Percentiles rank a stretch among this genome's conserved stretches.
phyloP scores from a whole-genome alignment of 345 rosid genomes.

The Eucalyptus camaldulensis region DNA sequence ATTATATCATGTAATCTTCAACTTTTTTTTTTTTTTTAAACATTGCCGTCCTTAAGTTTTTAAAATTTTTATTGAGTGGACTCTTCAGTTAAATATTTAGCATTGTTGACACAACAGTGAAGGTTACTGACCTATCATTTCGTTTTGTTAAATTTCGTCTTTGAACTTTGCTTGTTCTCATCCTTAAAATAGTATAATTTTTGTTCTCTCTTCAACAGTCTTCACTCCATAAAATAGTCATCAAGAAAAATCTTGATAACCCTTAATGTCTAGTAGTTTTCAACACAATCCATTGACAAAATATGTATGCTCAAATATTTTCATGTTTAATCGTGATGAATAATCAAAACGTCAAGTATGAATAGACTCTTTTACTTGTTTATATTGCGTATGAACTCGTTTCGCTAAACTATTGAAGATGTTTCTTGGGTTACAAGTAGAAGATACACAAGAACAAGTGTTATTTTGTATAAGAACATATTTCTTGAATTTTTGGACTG shows the following conservation, averaged over 20 bases:
- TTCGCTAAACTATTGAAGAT: not conserved
- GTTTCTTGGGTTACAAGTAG: not conserved
- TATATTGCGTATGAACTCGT: not conserved
- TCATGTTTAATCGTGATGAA: not conserved
- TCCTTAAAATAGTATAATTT: not conserved
- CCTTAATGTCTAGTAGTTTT: not conserved
- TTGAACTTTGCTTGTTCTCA: not conserved
- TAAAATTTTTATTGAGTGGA: not conserved
- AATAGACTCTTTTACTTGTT: not conserved
- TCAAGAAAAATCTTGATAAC: not conserved
- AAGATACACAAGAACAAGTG: no score
- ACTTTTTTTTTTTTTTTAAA: not conserved
- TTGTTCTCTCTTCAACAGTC: not conserved
- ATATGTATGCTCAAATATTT: not conserved
- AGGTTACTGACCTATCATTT: not conserved
- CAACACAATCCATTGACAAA: not conserved
- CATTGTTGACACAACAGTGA: not conserved
- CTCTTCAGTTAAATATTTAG: not conserved
- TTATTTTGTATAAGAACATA: not conserved
- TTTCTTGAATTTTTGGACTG: not conserved
- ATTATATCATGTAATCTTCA: not conserved
- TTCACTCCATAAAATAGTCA: not conserved
- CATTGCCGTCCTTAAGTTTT: not conserved
- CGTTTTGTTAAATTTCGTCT: not conserved
- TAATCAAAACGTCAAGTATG: not conserved